Conservation (phyloP, 768 basidiomycete genomes). For the Termitomyces sp. region DNA sequence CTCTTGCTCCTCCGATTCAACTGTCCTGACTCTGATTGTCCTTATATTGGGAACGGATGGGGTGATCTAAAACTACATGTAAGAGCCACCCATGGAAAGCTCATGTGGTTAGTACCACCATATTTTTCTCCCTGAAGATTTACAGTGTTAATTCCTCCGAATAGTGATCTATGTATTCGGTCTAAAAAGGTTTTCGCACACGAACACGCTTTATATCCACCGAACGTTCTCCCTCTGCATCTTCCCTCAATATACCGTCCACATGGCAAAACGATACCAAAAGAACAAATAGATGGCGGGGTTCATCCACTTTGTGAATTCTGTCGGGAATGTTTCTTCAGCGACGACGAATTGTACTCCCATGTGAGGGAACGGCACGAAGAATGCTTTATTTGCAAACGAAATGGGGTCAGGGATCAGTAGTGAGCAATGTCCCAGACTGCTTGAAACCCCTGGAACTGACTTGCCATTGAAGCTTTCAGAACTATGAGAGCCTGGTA, state of each 20-base stretch:
- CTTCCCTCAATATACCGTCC: slow-evolving; percentile 64
- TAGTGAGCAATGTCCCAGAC: slow-evolving; percentile 56
- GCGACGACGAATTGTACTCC: slow-evolving; percentile 88
- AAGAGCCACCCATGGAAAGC: slow-evolving; percentile 65
- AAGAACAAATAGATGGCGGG: slow-evolving; percentile 65
- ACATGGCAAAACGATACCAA: slow-evolving; percentile 33
- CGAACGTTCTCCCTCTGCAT: slow-evolving; percentile 58
- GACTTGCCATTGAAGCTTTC: slow-evolving; percentile 49
- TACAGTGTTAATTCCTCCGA: not conserved
- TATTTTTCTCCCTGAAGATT: not conserved
- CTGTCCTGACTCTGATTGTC: slow-evolving; percentile 83
- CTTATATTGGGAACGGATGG: slow-evolving; percentile 86
- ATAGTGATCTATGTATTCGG: slow-evolving; percentile 81
- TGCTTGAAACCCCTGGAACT: not conserved
- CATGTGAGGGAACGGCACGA: slow-evolving; percentile 95
- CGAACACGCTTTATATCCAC: slow-evolving; percentile 84
- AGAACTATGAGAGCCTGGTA: slow-evolving; percentile 74
- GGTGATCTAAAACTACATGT: slow-evolving; percentile 84
- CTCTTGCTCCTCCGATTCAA: slow-evolving; percentile 91
- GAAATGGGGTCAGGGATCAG: slow-evolving; percentile 73
- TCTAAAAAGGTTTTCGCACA: slow-evolving; percentile 94
- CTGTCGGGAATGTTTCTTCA: slow-evolving; percentile 89
- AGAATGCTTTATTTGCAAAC: slow-evolving; percentile 94
- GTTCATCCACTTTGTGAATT: slow-evolving; percentile 82
- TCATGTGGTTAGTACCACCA: slow-evolving; percentile 67